phyloP scores from a whole-genome alignment of 208 protist species.

The Trypanosomatidae sp. region DNA sequence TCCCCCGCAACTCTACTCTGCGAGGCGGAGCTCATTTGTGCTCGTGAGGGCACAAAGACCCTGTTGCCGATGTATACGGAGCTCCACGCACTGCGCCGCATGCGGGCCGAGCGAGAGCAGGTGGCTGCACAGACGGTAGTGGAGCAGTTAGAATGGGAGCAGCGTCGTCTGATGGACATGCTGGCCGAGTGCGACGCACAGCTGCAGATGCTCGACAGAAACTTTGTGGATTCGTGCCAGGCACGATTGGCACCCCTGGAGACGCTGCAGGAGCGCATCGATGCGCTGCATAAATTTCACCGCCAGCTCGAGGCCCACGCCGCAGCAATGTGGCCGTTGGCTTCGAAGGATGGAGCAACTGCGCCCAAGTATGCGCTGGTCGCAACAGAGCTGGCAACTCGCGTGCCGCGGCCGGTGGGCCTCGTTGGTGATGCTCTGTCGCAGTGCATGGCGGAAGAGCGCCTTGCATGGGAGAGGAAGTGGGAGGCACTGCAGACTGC shows the following conservation, averaged over 20 bases:
- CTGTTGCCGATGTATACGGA: constrained; percentile 60
- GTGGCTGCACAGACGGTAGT: constrained; percentile 18
- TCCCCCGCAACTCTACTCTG: constrained; percentile 10
- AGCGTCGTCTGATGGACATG: constrained; percentile 20
- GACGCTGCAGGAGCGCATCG: constrained; percentile 24
- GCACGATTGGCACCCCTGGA: constrained; percentile 10
- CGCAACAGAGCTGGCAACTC: background rate
- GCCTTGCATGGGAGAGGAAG: constrained; percentile 2
- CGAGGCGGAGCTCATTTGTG: constrained; percentile 45
- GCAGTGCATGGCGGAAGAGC: constrained; percentile 14
- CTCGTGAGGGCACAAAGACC: constrained; percentile 35
- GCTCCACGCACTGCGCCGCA: constrained; percentile 40
- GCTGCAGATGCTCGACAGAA: constrained; percentile 15
- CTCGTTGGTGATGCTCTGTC: constrained; percentile 6
- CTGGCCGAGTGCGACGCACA: constrained; percentile 30
- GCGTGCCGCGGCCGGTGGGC: constrained; percentile 7
- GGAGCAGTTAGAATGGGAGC: constrained; percentile 31
- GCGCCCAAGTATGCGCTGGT: background rate
- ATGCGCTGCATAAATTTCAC: constrained; percentile 8
- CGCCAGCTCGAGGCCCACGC: constrained; percentile 6
- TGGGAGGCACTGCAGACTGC: constrained; percentile 2
- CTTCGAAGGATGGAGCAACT: background rate
- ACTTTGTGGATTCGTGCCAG: constrained; percentile 20
- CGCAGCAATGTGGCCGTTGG: background rate
- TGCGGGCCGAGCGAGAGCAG: constrained; percentile 15